Base-by-base conservation (phyloP, 192 early-diverging fungal genomes). In the Coemansia sp. region DNA sequence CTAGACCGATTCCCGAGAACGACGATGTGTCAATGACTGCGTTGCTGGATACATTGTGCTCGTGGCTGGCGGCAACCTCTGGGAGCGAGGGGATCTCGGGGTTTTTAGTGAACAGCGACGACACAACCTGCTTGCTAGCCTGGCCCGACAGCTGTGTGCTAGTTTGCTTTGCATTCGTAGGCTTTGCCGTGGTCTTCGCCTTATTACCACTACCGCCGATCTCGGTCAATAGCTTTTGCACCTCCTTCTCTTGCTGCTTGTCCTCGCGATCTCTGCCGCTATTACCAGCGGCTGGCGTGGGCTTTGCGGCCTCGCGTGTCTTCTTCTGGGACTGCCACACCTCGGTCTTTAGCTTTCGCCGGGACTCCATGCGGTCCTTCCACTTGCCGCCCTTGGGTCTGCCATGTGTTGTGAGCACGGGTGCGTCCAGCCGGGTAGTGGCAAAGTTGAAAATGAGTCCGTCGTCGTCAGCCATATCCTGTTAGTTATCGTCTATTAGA, bases 31-130 rank as follows among this genome's bases (percentile, higher is more conserved):
- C 78, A 7, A 81, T 34, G 25, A 80, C 83, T 0, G 83, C 75
- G 19, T 85, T 85, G 68, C 70, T 85, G 27, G 70, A 69, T 25
- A 78, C 77, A 7, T 42, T 65, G 39, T 78, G 73, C 39, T 78
- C 81, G 32, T 73, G 67, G 15, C 53, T 66, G 32, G 21, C 29
- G n/a, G 39, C 51, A 2, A 45, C 46, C 32, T 58, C 51, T 3
- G 73, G 66, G 12, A 81, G 66, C 59, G 46, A 41, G 11, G 70
- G 80, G 34, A 89, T 84, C 17, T 85, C 80, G 11, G 90, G 89
- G 75, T 94, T 92, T 60, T 86, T 88, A 9, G 90, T 88, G 66
- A 94, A 95, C 59, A 95, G 86, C 61, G 93, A 95, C 17, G 95
- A 94, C 11, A 91, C 81, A 27, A 93, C 85, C 63, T 93, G 89